Base-by-base conservation (phyloP, 495 filamentous ascomycete species). In the Aspergillus incahuasiensis region DNA sequence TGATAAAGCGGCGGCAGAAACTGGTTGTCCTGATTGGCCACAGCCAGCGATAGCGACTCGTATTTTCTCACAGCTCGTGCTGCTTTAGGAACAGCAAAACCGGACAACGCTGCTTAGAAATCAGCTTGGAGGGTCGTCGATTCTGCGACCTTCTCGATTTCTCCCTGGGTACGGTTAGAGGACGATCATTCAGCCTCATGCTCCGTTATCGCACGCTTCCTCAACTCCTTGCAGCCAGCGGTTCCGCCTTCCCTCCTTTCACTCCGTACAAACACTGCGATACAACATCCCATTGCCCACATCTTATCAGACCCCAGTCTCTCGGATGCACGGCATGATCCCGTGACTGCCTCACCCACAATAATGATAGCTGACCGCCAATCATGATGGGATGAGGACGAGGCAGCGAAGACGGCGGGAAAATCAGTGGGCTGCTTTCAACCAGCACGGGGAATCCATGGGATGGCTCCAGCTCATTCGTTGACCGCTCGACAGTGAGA, bases 21-120 rank as follows among this genome's bases (percentile, higher is more conserved):
- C 13, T 42, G 38, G n/a, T 3, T 1, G 9, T 6, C 24, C 28
- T 44, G n/a, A 45, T 20, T 50, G 45, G 43, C 9, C 6, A 1
- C 18, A 11, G 6, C 6, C 22, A 11, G 19, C n/a, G 20, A 15
- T 12, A 50, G 45, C 59, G 55, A 61, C 42, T 54, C 3, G 47
- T 6, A 39, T 7, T 3, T 21, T 25, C 7, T 24, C 1, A 30
- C 11, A 5, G 0, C 7, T 13, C 16, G 8, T 19, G 52, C 52
- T 30, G 55, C 32, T 51, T 44, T 52, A 47, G 46, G 18, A 3
- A 0, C 12, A 19, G 38, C 34, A 55, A 55, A 47, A 22, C 28
- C 32, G 18, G 41, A 5, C 21, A 15, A 5, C 16, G 9, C 24
- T 56, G 62, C 62, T 64, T 64, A 64, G 58, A 64, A 64, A 64